Base-by-base conservation (phyloP, 768 basidiomycete species). In the Gloeostereum incarnatum region DNA sequence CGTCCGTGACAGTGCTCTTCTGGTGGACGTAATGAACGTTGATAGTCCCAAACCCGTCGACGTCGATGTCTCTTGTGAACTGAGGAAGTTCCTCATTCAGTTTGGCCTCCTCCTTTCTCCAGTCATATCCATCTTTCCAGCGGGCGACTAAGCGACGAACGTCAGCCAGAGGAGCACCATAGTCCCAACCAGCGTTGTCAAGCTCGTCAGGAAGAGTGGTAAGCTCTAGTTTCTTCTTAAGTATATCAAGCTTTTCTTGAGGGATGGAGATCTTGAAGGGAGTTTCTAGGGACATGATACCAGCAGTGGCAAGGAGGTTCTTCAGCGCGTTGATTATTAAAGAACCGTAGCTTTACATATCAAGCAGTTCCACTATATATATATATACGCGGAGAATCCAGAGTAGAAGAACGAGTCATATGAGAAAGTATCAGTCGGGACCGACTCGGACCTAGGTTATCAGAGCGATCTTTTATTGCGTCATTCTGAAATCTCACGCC, bases 11-110 rank as follows among this genome's bases (percentile, higher is more conserved):
- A 25, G 34, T 37, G 39, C 61, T 56, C 42, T 48, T 49, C 46
- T 57, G 39, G 37, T 63, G 61, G 9, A 63, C 48, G 24, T 63
- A 63, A 38, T 63, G 62, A 14, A 62, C 47, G 22, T 57, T 53
- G 27, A 63, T 38, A 30, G 43, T 45, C 2, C 54, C 62, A 26
- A 52, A 54, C 0, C 53, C 57, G 1, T 58, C 50, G 2, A 63
- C 55, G 13, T 49, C 43, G 34, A 63, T 50, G 31, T 61, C 51
- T 8, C 54, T 46, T 21, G 60, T 63, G 41, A 56, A 64, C 49
- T 59, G 58, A 6, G 62, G 58, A 1, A 64, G 46, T 11, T 40
- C 39, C 25, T 42, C 47, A 34, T 64, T 63, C 33, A 64, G 40
- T 20, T 39, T 23, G 13, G 41, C 46, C 37, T 64, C 60, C n/a